Percentiles rank a stretch among this genome's conserved stretches.
Evolutionary conservation across 345 rosid genomes (phyloP).

Genomic region (Salix brachista): DNA sequence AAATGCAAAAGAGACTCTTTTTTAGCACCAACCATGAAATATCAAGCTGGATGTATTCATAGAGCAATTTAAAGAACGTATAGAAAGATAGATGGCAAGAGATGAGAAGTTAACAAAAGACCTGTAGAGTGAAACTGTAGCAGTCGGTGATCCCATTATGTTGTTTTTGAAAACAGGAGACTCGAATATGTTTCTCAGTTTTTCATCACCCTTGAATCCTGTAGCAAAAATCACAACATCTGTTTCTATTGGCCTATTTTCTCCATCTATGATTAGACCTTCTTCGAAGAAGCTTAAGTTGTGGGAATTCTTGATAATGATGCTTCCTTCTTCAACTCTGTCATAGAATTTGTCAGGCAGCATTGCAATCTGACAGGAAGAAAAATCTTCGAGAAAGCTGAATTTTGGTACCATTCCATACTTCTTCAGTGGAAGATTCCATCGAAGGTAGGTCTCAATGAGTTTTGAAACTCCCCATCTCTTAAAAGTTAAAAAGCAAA

Average conservation of each 20-base stretch:
- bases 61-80: not conserved
- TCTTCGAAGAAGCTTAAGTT: constrained; percentile 22
- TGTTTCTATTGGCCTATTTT: not conserved
- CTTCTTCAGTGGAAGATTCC: constrained; percentile 24
- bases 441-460: constrained; percentile 22
- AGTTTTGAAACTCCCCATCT: constrained; percentile 20
- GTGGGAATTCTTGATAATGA: constrained; percentile 22
- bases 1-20: not conserved
- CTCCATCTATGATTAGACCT: constrained; percentile 19
- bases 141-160: constrained; percentile 7
- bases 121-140: constrained; percentile 23
- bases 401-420: constrained; percentile 19
- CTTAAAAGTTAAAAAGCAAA: constrained; percentile 5
- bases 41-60: not conserved
- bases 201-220: constrained; percentile 25
- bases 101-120: not conserved
- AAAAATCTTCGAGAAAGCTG: constrained; percentile 14
- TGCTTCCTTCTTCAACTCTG: constrained; percentile 30
- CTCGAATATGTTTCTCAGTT: constrained; percentile 19
- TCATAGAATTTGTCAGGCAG: constrained; percentile 30
- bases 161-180: constrained; percentile 18
- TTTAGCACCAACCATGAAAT: not conserved
- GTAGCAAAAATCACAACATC: constrained; percentile 31
- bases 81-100: not conserved
- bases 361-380: constrained; percentile 10